Evolutionary conservation across 2,329 filamentous ascomycete genomes (phyloP), one percentile per base, ranked within the genome.

Genomic region (Cucurbitaria berberidis): DNA sequence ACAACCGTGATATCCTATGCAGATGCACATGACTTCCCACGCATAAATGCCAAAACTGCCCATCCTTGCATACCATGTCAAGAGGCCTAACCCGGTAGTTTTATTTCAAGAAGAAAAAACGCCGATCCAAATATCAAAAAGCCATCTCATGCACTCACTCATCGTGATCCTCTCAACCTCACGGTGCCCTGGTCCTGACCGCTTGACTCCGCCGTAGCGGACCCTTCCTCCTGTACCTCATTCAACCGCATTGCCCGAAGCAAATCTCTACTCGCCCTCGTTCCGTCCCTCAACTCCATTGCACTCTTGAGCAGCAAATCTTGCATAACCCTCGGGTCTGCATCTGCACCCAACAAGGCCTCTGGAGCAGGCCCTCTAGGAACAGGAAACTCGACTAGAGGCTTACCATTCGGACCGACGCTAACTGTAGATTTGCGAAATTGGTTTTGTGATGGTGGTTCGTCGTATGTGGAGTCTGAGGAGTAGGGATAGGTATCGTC

Each of bases 311-410:
- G 66, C 32, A 75, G 47, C 48, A 64, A 50, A n/a, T 70, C 60
- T 30, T 63, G 59, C 59, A 75, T 26, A 0, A 57, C 29, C 2
- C 47, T 32, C 0, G 57, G 43, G 30, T 73, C 69, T 3, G 39
- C 38, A 3, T 66, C 61, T 5, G 57, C 46, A 1, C 61, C 65
- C 16, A 69, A 26, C 36, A 75, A 35, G 2, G 60, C 49, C 34
- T 73, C 70, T 0, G 67, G 45, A 34, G 68, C 66, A 5, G 69
- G 69, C 7, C 72, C 72, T 1, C 60, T 19, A 0, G 72, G 72
- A 4, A 74, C 42, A 0, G 72, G 70, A 21, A 75, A 75, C 1
- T 71, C 70, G 10, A 75, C 61, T 1, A 74, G 56, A 5, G 72
- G 70, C 19, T 65, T 64, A 1, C 72, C 72, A 30, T 70, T 68